A percentile compares a stretch with the other conserved stretches of the same genome.
Evolutionary conservation across 208 protist species (phyloP).

Genomic region (Herpetomonas samuelpessoai): DNA sequence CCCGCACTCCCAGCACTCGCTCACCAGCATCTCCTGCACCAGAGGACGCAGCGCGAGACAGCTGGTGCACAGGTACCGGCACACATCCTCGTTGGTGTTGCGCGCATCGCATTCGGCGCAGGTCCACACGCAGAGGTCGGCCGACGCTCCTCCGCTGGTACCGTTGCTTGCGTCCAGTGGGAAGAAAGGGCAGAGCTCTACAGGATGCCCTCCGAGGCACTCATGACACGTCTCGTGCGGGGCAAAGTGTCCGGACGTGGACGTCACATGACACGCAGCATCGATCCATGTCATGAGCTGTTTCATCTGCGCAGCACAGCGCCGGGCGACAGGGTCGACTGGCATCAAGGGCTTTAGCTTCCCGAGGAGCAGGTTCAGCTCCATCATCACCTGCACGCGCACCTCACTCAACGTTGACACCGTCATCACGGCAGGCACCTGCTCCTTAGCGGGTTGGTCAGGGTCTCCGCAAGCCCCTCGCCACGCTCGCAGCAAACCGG

Average conservation of each 20-base stretch:
- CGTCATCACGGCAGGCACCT: too few relatives aligned
- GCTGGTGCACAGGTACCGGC: conserved; percentile 72
- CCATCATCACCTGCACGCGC: conserved; percentile 13
- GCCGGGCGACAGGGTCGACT: conserved; percentile 30
- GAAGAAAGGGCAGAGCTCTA: conserved; percentile 51
- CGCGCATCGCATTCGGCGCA: conserved; percentile 56
- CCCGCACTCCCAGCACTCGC: conserved; percentile 66
- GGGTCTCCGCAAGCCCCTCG: too few relatives aligned
- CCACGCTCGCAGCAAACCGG: too few relatives aligned
- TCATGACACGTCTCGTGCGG: conserved; percentile 38
- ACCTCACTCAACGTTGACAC: background rate
- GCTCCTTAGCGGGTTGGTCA: too few relatives aligned
- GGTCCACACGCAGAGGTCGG: conserved; percentile 34
- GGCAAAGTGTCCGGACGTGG: conserved; percentile 15
- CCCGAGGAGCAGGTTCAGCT: conserved; percentile 13
- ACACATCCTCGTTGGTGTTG: conserved; percentile 60
- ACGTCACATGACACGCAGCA: conserved; percentile 23
- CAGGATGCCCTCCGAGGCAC: conserved; percentile 68
- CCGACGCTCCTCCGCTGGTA: too few relatives aligned
- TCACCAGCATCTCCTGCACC: conserved; percentile 48
- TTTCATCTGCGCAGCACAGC: conserved; percentile 43
- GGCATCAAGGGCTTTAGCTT: conserved; percentile 12
- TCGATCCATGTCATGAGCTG: conserved; percentile 48
- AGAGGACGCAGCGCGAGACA: conserved; percentile 62
- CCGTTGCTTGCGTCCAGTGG: too few relatives aligned